Base-by-base conservation (phyloP, 495 filamentous ascomycete species). In the Geopyxis carbonaria region DNA sequence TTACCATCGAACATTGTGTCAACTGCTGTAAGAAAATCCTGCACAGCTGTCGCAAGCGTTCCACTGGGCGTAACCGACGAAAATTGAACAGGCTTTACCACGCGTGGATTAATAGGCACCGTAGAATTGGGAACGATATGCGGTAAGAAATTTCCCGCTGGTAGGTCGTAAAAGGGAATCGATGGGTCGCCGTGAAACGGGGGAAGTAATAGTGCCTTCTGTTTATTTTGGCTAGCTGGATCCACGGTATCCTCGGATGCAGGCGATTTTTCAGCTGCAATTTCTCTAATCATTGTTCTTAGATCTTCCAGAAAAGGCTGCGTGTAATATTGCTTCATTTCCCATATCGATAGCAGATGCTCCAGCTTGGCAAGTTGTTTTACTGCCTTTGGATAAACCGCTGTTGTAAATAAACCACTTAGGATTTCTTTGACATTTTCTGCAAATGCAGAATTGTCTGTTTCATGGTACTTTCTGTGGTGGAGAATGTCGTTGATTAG, bases 401-500 rank as follows among this genome's bases (percentile, higher is more conserved):
- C 73, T 38, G 63, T 61, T 24, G 61, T 62, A 32, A 91, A 48
- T 25, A 93, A 58, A 10, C 69, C 64, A 13, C 68, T 63, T 5
- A 92, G 60, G 45, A 63, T 58, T 19, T 66, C 64, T 49, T 80
- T 70, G 22, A 87, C 39, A 41, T 69, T 70, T 24, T 61, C 60
- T 38, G 67, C 72, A 33, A 89, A 64, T 25, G 60, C 62, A 32
- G 64, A 59, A 45, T 74, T 58, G 0, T 54, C 53, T 21, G 57
- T 58, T 21, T 60, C 57, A 34, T 80, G 75, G 51, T 70, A 68
- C 49, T 76, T 76, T 43, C 69, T 68, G 52, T 91, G 78, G 55
- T 86, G 73, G n/a, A 93, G 64, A 11, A 84, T 51, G 61, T 93
- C 85, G 57, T 78, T 83, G 34, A 91, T 46, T 28, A 92, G 61